Evolutionary conservation across 2,329 filamentous ascomycete genomes (phyloP).

Genomic region (Cryphonectria radicalis): DNA sequence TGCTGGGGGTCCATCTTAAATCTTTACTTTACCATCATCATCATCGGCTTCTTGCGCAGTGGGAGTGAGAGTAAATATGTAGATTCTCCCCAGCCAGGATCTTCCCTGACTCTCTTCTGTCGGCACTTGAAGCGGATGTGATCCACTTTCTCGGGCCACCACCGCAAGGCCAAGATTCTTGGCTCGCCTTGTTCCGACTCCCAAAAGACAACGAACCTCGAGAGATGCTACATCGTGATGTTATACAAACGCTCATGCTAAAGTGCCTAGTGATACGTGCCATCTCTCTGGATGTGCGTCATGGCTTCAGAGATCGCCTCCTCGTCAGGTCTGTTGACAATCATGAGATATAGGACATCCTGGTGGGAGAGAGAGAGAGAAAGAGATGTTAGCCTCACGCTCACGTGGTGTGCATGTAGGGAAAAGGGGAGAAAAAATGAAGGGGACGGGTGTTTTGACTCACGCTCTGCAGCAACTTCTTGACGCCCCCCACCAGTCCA

Average conservation of each 20-base stretch:
- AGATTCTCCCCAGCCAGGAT: neutral
- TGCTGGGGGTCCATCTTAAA: neutral
- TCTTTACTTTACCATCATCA: neutral
- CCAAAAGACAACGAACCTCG: neutral
- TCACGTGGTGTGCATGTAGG: neutral
- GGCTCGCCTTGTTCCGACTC: neutral
- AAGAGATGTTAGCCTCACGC: constrained; percentile 4
- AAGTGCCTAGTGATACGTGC: neutral
- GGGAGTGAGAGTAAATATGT: no score
- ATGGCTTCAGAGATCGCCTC: constrained; percentile 18
- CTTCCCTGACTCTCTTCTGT: neutral
- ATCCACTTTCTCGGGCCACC: neutral
- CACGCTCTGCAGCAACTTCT: constrained; percentile 29
- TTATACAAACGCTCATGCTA: neutral
- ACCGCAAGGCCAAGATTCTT: neutral
- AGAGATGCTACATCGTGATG: neutral
- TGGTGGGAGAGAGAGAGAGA: neutral
- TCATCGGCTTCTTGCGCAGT: neutral
- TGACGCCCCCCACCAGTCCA: constrained; percentile 18
- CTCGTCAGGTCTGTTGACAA: constrained; percentile 25
- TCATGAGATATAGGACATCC: constrained; percentile 30
- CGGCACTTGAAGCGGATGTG: neutral
- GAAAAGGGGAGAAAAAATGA: neutral
- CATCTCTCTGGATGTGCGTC: constrained; percentile 7
- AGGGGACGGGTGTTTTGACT: neutral